Base-by-base conservation (phyloP, 176 grass and related monocot genomes). In the Juncus inflexus region DNA sequence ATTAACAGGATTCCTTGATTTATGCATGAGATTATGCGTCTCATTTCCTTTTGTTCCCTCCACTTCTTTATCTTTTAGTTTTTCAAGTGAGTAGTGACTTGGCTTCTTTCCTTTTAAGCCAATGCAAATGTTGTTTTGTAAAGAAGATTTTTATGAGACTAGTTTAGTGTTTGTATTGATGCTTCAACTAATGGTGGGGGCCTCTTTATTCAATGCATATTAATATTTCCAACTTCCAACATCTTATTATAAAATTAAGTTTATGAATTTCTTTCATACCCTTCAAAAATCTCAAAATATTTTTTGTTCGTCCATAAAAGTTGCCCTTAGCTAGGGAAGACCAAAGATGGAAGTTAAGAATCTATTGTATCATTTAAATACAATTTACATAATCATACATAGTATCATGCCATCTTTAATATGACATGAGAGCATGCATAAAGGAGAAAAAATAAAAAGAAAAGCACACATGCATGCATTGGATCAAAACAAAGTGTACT, bases 71-170 rank as follows among this genome's bases (percentile, higher is more conserved):
- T 11, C 67, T 51, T 57, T 55, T 58, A 58, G 42, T 70, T 70
- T 43, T 54, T 2, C 55, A 70, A 58, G 37, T 70, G 67, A 58
- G 15, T 71, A 70, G 67, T 70, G 52, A 70, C 37, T 47, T 58
- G 67, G 67, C 67, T 71, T 71, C 67, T 71, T 71, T 71, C 67
- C 14, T 45, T 71, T 55, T 58, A 58, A 58, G 67, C 54, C 67
- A 59, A 55, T 71, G 67, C 67, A 71, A 45, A 71, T 59, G 67
- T 71, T 42, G 67, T 28, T 71, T 71, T 71, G 52, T 43, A 42
- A n/a, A 58, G 7, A 71, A 9, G 55, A 52, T 55, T 6, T 71
- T 6, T 71, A 10, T 58, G 39, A 45, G 67, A 55, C 54, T 40
- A 56, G 13, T 45, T 71, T 59, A 28, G 67, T 40, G 37, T 58